Base-by-base conservation (phyloP, 768 basidiomycete species). In the Rhizopogon vulgaris region DNA sequence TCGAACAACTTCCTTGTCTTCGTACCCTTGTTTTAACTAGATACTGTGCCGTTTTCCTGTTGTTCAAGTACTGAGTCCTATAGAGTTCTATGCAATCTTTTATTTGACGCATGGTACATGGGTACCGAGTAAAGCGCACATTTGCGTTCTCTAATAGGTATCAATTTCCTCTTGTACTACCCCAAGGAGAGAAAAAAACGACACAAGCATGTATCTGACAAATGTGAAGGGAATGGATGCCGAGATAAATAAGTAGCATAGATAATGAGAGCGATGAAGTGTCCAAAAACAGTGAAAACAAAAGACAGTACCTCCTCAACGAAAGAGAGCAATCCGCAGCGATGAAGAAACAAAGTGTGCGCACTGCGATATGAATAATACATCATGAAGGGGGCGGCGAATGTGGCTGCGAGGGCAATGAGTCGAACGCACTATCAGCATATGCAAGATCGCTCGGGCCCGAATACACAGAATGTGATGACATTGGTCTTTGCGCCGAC, bases 361-460 rank as follows among this genome's bases (percentile, higher is more conserved):
- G 8, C 42, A 45, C 3, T 45, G 37, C 22, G 22, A 46, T 14
- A 45, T 45, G 8, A 14, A 32, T 45, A 8, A 12, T 22, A 14
- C 45, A 15, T 46, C 45, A 66, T 41, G 52, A 25, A 22, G 25
- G 46, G 39, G 53, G 49, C 30, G 65, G 53, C 40, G 49, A 56
- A 41, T 49, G 56, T 4, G 55, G 32, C 8, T 38, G 53, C 27
- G 41, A 46, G 27, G 43, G 27, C 30, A 51, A 57, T 14, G 41
- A 55, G 9, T 27, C 18, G 22, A 42, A 49, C 27, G 49, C 57
- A 17, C 40, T 60, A 38, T 55, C 51, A 4, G 51, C 39, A 36
- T 63, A 58, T 25, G 55, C 41, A 41, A 56, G 48, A 38, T 52
- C 41, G 24, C 54, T 47, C 28, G 53, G 52, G 11, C 41, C 28